These are phyloP conservation scores for Rhizopus arrhizus DNA, from an alignment of 371 early-diverging fungal species.

Conservation along the genomic window DNA sequence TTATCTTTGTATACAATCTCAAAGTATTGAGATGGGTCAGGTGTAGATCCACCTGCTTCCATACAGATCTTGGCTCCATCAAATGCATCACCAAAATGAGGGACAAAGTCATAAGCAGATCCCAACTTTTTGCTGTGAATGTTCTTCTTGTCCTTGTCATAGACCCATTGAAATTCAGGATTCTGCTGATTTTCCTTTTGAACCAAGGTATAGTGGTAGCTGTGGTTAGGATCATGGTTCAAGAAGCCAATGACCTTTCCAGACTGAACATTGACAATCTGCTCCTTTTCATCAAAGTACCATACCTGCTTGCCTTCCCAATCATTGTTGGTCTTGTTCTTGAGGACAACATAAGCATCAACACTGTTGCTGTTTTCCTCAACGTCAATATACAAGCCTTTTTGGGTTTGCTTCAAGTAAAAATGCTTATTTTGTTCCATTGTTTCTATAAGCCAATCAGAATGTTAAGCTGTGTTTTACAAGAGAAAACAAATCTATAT, in stretches of 20 bases:
- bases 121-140: not conserved
- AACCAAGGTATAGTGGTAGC: not conserved
- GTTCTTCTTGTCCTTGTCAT: not conserved
- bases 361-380: not conserved
- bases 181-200: not conserved
- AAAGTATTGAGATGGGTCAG: too few relatives aligned
- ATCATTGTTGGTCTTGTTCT: not conserved
- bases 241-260: too few relatives aligned
- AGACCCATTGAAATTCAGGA: not conserved
- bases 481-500: too few relatives aligned
- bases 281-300: not conserved
- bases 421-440: not conserved
- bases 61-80: too few relatives aligned
- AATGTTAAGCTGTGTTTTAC: too few relatives aligned
- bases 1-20: too few relatives aligned
- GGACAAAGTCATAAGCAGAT: not conserved
- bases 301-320: not conserved
- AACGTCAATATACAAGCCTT: not conserved
- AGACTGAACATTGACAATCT: not conserved
- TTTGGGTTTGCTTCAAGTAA: not conserved
- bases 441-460: not conserved
- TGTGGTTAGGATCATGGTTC: not conserved
- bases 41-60: too few relatives aligned
- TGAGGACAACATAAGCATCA: not conserved
- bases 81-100: not conserved